These are phyloP conservation scores for Tolypocladium amazonense DNA, from an alignment of 2,329 filamentous ascomycete genomes.

Conservation along the genomic window DNA sequence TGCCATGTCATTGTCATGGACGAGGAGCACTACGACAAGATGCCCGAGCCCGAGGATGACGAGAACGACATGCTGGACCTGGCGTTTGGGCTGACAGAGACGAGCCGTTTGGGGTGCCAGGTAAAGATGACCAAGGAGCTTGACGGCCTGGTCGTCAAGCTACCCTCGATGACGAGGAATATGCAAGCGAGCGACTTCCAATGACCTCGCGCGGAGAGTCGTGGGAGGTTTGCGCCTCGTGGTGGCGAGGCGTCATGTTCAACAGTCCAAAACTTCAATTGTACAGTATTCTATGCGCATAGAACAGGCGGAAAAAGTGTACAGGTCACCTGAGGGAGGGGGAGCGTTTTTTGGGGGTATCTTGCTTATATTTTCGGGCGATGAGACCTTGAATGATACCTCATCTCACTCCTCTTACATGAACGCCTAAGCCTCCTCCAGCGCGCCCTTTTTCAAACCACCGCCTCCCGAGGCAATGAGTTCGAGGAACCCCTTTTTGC, in stretches of 20 bases:
- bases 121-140: conserved; percentile 85
- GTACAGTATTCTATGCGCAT: conserved; percentile 2
- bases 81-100: conserved; percentile 84
- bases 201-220: conserved; percentile 1
- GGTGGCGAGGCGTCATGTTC: neutral
- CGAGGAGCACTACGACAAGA: conserved; percentile 64
- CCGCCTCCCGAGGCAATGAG: conserved; percentile 63
- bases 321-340: neutral
- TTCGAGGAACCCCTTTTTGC: conserved; percentile 91
- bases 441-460: conserved; percentile 43
- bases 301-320: neutral
- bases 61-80: conserved; percentile 88
- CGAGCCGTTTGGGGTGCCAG: conserved; percentile 74
- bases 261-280: neutral
- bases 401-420: conserved; percentile 16
- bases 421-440: conserved; percentile 38
- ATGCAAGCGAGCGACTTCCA: conserved; percentile 89
- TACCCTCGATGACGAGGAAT: conserved; percentile 93
- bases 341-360: conserved; percentile 3
- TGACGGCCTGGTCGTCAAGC: conserved; percentile 72
- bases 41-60: conserved; percentile 67
- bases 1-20: conserved; percentile 81
- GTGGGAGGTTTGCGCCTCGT: neutral
- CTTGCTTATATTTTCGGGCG: conserved; percentile 4
- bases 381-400: conserved; percentile 4